Percentiles rank a stretch among this genome's conserved stretches.
Conservation (phyloP, 106 monocot species). For the Narthecium ossifragum region DNA sequence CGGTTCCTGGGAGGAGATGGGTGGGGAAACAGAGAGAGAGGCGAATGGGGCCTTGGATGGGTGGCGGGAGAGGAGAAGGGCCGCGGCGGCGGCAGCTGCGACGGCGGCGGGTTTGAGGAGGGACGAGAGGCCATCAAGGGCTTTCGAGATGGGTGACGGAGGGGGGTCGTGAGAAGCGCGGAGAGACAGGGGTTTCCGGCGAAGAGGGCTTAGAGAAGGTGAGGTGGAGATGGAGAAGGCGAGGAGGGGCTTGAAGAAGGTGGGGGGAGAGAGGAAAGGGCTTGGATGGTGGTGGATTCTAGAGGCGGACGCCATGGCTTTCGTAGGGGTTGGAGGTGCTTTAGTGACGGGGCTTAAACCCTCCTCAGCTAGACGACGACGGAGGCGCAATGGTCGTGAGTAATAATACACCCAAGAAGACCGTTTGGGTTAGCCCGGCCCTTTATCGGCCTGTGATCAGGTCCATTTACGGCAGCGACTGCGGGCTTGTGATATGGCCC, state of each 20-base stretch:
- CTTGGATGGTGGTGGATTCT: neutral
- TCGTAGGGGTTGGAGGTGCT: no score
- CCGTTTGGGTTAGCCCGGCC: no score
- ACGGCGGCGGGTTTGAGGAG: conserved; percentile 31
- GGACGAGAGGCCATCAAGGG: conserved; percentile 10
- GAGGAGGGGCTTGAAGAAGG: conserved; percentile 4
- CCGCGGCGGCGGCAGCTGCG: conserved; percentile 17
- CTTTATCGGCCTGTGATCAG: no score
- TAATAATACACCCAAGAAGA: no score
- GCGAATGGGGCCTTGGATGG: conserved; percentile 12
- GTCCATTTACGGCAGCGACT: no score
- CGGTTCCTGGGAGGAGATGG: no score
- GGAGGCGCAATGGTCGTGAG: no score
- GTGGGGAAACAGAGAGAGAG: neutral
- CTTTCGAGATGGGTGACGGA: neutral
- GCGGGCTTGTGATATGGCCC: no score
- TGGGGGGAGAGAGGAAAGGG: neutral
- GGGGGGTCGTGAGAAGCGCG: conserved; percentile 3
- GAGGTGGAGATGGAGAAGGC: neutral
- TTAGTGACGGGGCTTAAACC: neutral
- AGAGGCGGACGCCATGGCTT: neutral
- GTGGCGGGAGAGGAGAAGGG: conserved; percentile 20
- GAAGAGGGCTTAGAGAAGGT: neutral
- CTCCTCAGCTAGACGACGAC: no score
- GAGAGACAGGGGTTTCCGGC: neutral